phyloP scores from a whole-genome alignment of 768 basidiomycete genomes.

The Phlegmacium glaucopus region DNA sequence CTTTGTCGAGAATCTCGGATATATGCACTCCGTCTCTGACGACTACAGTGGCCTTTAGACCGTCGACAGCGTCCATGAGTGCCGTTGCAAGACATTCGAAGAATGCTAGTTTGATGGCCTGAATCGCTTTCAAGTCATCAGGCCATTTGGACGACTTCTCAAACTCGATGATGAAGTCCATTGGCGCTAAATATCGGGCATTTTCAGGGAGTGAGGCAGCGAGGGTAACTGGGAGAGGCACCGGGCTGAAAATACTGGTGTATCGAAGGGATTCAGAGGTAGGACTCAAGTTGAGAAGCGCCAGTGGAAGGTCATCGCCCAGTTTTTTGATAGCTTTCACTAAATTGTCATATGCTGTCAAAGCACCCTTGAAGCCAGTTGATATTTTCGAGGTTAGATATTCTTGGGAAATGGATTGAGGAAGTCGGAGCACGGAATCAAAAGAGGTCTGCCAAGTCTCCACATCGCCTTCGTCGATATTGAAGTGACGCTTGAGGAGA shows the following conservation, averaged over 20 bases:
- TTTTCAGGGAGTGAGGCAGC: conserved; percentile 50
- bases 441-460: conserved; percentile 57
- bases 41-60: conserved; percentile 56
- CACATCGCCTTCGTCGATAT: conserved; percentile 48
- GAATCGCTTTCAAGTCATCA: conserved; percentile 87
- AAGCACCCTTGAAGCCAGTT: conserved; percentile 68
- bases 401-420: conserved; percentile 46
- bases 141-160: conserved; percentile 95
- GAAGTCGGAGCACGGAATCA: conserved; percentile 57
- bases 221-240: conserved; percentile 58
- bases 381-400: conserved; percentile 36
- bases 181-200: conserved; percentile 64
- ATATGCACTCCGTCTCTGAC: conserved; percentile 44
- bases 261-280: conserved; percentile 76
- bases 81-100: conserved; percentile 74
- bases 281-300: conserved; percentile 73
- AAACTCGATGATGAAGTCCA: conserved; percentile 81
- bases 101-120: conserved; percentile 92
- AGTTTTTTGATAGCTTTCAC: conserved; percentile 74
- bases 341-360: conserved; percentile 76
- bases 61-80: conserved; percentile 50
- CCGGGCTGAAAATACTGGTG: conserved; percentile 77
- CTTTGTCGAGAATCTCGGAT: conserved; percentile 64
- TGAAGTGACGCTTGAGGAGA: conserved; percentile 74
- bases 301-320: conserved; percentile 70